Conservation (phyloP, 768 basidiomycete species). For the Mycena alexandri region DNA sequence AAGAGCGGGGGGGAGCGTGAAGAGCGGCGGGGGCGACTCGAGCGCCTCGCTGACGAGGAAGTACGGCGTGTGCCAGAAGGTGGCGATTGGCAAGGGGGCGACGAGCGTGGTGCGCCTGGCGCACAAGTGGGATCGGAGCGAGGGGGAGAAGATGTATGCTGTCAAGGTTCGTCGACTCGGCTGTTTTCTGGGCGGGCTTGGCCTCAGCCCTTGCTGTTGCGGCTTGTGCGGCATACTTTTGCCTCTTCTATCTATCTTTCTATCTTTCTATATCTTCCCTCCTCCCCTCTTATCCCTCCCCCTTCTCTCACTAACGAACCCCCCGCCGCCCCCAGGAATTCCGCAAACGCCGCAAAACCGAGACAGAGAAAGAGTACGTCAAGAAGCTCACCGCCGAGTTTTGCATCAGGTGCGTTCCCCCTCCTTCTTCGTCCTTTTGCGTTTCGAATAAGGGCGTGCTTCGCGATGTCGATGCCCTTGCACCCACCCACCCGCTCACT, state of each 20-base stretch:
- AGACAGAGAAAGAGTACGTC: slow-evolving; percentile 99
- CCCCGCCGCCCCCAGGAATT: slow-evolving; percentile 85
- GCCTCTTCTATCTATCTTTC: slow-evolving; percentile 15
- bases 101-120: slow-evolving; percentile 96
- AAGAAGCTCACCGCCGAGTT: slow-evolving; percentile 99
- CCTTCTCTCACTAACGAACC: not conserved
- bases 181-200: too few species aligned
- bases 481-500: too few species aligned
- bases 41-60: slow-evolving; percentile 81
- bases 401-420: slow-evolving; percentile 68
- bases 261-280: too few species aligned
- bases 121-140: slow-evolving; percentile 97
- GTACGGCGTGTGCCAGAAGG: slow-evolving; percentile 96
- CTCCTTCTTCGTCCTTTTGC: not conserved
- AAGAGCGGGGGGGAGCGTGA: slow-evolving; percentile 56
- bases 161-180: too few species aligned
- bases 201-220: too few species aligned
- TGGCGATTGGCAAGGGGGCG: slow-evolving; percentile 97
- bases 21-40: slow-evolving; percentile 47
- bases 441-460: too few species aligned
- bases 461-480: too few species aligned
- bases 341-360: slow-evolving; percentile 97
- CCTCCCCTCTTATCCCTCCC: not conserved
- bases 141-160: slow-evolving; percentile 93
- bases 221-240: slow-evolving; percentile 42